phyloP scores from a whole-genome alignment of 2,329 filamentous ascomycete genomes.

The Drechslera avenae region DNA sequence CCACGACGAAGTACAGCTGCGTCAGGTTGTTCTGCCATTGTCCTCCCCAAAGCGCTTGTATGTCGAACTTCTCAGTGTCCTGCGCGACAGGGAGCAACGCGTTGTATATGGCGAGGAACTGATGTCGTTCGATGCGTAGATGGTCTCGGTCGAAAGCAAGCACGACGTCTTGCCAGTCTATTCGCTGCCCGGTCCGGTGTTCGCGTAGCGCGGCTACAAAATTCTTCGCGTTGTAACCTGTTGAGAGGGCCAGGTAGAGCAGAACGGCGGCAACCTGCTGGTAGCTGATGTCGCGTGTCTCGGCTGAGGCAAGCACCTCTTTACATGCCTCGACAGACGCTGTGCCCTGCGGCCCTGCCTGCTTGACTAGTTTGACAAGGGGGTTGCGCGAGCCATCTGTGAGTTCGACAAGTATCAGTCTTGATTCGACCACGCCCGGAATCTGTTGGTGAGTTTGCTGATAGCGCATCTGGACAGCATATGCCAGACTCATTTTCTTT shows the following conservation, averaged over 20 bases:
- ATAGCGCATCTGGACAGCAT: conserved; percentile 68
- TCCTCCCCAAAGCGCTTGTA: conserved; percentile 89
- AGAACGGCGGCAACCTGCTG: conserved; percentile 83
- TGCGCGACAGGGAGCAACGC: conserved; percentile 74
- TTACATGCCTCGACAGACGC: conserved; percentile 72
- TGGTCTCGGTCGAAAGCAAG: conserved; percentile 79
- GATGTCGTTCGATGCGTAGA: conserved; percentile 74
- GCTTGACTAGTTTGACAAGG: conserved; percentile 70
- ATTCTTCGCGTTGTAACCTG: conserved; percentile 69
- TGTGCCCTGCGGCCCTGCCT: conserved; percentile 75
- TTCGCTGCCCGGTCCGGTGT: conserved; percentile 59
- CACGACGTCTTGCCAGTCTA: conserved; percentile 74
- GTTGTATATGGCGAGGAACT: conserved; percentile 82
- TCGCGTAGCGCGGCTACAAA: conserved; percentile 65
- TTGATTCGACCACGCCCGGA: conserved; percentile 72
- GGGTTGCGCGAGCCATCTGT: conserved; percentile 65
- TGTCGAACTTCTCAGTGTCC: conserved; percentile 70
- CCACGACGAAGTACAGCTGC: conserved; percentile 90
- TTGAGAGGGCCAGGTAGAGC: conserved; percentile 69
- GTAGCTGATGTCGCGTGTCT: conserved; percentile 71
- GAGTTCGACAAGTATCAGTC: conserved; percentile 71
- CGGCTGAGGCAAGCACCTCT: conserved; percentile 62
- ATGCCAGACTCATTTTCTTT: conserved; percentile 69
- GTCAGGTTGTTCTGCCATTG: conserved; percentile 84
- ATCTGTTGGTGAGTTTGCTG: conserved; percentile 65